These are phyloP conservation scores for Neonectria hederae DNA, from an alignment of 2,329 filamentous ascomycete species.

Conservation along the genomic window DNA sequence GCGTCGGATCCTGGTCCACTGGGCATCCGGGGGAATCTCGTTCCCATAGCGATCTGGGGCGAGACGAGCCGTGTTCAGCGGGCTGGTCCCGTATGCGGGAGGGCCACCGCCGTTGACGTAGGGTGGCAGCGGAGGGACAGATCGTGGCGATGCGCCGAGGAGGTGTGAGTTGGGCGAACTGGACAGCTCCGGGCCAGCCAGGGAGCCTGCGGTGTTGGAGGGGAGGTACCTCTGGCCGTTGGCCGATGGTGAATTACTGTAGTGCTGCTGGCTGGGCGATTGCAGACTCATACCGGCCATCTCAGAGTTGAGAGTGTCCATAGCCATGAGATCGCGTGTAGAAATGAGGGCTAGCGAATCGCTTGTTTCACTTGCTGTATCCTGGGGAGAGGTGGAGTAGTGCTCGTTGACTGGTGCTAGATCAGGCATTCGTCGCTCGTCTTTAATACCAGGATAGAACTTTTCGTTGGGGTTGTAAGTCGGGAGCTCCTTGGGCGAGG, in stretches of 20 bases:
- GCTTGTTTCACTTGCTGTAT: slow-evolving; percentile 46
- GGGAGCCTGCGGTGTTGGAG: slow-evolving; percentile 45
- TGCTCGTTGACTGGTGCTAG: slow-evolving; percentile 39
- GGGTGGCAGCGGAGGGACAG: slow-evolving; percentile 48
- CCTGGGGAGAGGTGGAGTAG: slow-evolving; percentile 53
- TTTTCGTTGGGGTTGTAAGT: slow-evolving; percentile 52
- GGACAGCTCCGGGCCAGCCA: slow-evolving; percentile 45
- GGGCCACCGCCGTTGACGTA: slow-evolving; percentile 40
- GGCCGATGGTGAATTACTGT: slow-evolving; percentile 47
- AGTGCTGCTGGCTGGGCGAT: slow-evolving; percentile 43
- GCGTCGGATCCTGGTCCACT: slow-evolving; percentile 68
- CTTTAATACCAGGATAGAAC: slow-evolving; percentile 52
- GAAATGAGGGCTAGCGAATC: slow-evolving; percentile 61
- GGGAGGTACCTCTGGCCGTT: slow-evolving; percentile 46
- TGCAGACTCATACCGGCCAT: slow-evolving; percentile 55
- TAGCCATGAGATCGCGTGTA: slow-evolving; percentile 62
- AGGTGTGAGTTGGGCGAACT: slow-evolving; percentile 45
- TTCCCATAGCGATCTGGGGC: slow-evolving; percentile 67
- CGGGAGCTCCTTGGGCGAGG: slow-evolving; percentile 50
- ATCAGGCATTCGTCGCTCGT: slow-evolving; percentile 49
- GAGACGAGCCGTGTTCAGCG: slow-evolving; percentile 50
- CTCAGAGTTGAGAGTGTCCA: slow-evolving; percentile 54
- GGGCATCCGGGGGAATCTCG: slow-evolving; percentile 64
- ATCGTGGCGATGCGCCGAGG: slow-evolving; percentile 53
- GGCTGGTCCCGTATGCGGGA: slow-evolving; percentile 48